Evolutionary conservation across 192 early-diverging fungal species (phyloP), one percentile per base, ranked within the genome.

Genomic region (Allomyces arbusculus): DNA sequence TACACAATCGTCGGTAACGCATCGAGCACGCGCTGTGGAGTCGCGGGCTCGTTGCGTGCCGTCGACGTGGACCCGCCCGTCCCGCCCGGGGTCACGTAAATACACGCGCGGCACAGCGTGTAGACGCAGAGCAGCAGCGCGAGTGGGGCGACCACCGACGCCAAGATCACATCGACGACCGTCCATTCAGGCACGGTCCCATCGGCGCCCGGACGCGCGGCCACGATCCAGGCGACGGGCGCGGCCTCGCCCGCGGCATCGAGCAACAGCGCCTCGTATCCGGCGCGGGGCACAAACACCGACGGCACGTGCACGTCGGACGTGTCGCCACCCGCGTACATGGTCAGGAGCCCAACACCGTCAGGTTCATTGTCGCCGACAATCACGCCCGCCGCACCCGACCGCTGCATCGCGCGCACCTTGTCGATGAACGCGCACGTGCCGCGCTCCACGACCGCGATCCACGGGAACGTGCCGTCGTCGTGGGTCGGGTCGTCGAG

Each of bases 371-470:
- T 76, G 70, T 96, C 91, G 20, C 92, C 93, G 19, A 97, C 90
- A 24, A 94, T 78, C 22, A 96, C 92, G 1, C 86, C 90, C 12
- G 79, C 77, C 1, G 90, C 90, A 24, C 92, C 92, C 44, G 83
- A 82, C 9, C 69, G 72, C 76, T 97, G 91, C 91, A 95, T 92
- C 33, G 85, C 82, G 45, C 91, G 78, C 11, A 97, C 86, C 74
- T 97, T 97, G 9, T 90, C 86, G 44, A 88, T 79, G 69, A 97
- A 97, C 0, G 86, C 78, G 71, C 95, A 97, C 23, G 79, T 77
- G 62, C 94, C 95, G 63, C 95, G 84, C 66, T 88, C 82, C 4
- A 95, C 86, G 1, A 97, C 76, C 11, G 89, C 86, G n/a, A 92
- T 83, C 87, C 86, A 93, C 71, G 50, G 50, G 50, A 65, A 61